Conservation (phyloP, 108 stramenopile genomes). For the Pseudonitzschia pungens region DNA sequence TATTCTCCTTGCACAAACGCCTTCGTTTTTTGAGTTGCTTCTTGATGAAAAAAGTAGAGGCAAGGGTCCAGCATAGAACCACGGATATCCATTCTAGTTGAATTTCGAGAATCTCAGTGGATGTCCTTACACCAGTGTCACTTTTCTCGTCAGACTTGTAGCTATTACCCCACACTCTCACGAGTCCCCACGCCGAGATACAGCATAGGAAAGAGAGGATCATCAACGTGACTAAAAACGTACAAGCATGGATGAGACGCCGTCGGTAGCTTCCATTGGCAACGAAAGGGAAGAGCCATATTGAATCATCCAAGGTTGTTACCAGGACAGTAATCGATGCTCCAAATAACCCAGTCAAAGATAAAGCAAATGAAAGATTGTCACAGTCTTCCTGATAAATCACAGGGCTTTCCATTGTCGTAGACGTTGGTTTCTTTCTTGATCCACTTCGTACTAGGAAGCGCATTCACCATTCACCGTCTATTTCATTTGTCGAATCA, state of each 20-base stretch:
- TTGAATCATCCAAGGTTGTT: conserved; percentile 68
- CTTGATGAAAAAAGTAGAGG: conserved; percentile 11
- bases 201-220: conserved; percentile 37
- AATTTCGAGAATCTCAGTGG: conserved; percentile 15
- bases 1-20: conserved; percentile 13
- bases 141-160: too few species aligned
- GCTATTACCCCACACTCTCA: neutral
- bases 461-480: too few species aligned
- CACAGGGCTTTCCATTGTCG: too few species aligned
- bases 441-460: too few species aligned
- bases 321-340: conserved; percentile 56
- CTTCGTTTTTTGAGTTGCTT: conserved; percentile 45
- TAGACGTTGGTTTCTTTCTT: too few species aligned
- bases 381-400: too few species aligned
- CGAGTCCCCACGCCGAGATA: conserved; percentile 30
- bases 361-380: neutral
- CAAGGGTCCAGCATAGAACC: conserved; percentile 46
- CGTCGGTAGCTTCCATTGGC: neutral
- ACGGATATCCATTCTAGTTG: conserved; percentile 1
- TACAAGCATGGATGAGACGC: conserved; percentile 36
- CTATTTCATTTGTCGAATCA: too few species aligned
- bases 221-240: conserved; percentile 56
- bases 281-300: conserved; percentile 69
- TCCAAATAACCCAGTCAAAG: conserved; percentile 38
- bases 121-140: neutral